phyloP scores from a whole-genome alignment of 805 yeast species.

The Lipomyces yamanashiensis region DNA sequence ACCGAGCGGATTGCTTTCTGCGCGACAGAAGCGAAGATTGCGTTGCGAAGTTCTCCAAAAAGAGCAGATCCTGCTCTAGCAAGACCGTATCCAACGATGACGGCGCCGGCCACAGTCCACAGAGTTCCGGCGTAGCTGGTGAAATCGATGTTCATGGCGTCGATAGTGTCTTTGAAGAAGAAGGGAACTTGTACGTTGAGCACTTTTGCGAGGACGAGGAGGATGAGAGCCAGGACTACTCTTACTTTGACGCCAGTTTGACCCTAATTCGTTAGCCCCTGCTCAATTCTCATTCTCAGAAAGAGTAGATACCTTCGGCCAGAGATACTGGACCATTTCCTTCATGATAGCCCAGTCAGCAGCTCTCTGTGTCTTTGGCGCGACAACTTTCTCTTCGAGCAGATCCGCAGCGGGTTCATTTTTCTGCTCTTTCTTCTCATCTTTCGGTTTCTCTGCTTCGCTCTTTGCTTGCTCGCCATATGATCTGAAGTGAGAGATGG shows the following conservation, averaged over 20 bases:
- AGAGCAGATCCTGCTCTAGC: constrained; percentile 93
- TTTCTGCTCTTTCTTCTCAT: constrained; percentile 5
- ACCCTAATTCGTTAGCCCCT: constrained; percentile 43
- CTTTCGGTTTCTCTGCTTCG: background rate
- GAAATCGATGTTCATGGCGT: constrained; percentile 93
- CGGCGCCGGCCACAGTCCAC: constrained; percentile 67
- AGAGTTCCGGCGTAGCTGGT: constrained; percentile 63
- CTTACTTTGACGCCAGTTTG: constrained; percentile 69
- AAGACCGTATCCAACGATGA: constrained; percentile 84
- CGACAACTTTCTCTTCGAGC: constrained; percentile 26
- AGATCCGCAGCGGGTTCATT: constrained; percentile 8
- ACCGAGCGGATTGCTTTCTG: constrained; percentile 91
- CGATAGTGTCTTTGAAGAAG: constrained; percentile 85
- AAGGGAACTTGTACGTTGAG: constrained; percentile 96
- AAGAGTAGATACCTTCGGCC: constrained; percentile 61
- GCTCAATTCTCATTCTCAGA: background rate
- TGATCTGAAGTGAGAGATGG: background rate
- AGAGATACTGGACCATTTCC: constrained; percentile 69
- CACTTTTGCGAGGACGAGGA: constrained; percentile 79
- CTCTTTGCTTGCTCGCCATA: constrained; percentile 5
- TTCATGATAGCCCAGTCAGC: constrained; percentile 54
- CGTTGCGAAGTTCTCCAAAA: constrained; percentile 93
- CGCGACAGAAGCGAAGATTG: constrained; percentile 93
- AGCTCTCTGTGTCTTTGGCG: constrained; percentile 25
- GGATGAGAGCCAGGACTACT: constrained; percentile 72